Base-by-base conservation (phyloP, 352 stramenopile genomes). In the Globisporangium spinosum region DNA sequence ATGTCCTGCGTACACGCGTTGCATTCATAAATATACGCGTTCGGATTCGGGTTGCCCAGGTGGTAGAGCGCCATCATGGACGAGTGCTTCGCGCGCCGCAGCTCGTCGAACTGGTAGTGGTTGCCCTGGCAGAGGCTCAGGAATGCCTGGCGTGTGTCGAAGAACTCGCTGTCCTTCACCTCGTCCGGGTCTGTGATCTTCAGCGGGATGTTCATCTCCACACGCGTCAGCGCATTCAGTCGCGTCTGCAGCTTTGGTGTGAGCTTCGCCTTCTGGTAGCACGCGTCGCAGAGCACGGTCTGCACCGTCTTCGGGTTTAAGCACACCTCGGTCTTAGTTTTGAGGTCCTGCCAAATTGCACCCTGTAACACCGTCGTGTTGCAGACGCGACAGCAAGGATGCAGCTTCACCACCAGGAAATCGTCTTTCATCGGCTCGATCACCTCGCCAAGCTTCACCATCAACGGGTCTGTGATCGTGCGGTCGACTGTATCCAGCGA, bases 41-140 rank as follows among this genome's bases (percentile, higher is more conserved):
- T 97, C 60, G 86, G 79, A 51, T 91, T 94, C 58, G 97, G 93
- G 65, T 99, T 99, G 72, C 98, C 97, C 25, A 99, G 77, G 75
- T 99, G 97, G 78, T 98, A 99, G 51, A 99, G 71, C 29, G 98
- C 96, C 97, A 99, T 99, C 97, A 99, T 99, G 1, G 94, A 99
- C 68, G 97, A 99, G 79, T 99, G 98, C 77, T 99, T 99, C 1
- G 97, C 98, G 56, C 98, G 86, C 25, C 98, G 92, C 38, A 99
- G 82, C 74, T 98, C 89, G 76, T 99, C 97, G 70, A 99, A 99
- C 78, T 99, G 97, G 81, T 99, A 99, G 73, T 99, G 97, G 73
- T 99, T 99, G 25, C 87, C 83, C 34, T 93, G 88, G 70, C 97
- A 99, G 17, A 99, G 74, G 73, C 98, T 98, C 67, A 99, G 85